Evolutionary conservation across 208 protist species (phyloP).

Genomic region (Leptomonas pyrrhocoris): DNA sequence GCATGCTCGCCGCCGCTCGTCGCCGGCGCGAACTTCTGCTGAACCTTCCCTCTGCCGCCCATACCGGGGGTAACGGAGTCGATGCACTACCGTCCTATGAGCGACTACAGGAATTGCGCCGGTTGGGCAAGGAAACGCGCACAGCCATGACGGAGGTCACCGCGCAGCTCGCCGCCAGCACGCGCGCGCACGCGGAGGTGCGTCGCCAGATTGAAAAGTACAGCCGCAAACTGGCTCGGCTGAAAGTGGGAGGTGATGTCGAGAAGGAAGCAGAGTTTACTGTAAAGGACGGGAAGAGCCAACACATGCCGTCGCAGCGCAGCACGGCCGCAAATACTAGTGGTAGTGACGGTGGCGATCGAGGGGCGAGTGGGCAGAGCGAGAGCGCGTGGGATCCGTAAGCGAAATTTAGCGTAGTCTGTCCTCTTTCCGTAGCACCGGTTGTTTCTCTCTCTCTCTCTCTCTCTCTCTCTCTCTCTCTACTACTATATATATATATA

Average conservation of each 20-base stretch:
- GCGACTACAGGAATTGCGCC: slow-evolving; percentile 53
- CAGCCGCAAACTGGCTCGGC: slow-evolving; percentile 47
- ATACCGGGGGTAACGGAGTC: neutral
- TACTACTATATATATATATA: too few relatives aligned
- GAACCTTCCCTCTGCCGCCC: slow-evolving; percentile 14
- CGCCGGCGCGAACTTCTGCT: slow-evolving; percentile 51
- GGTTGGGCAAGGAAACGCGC: slow-evolving; percentile 51
- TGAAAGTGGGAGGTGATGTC: neutral
- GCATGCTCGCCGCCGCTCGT: slow-evolving; percentile 34
- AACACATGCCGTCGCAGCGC: neutral
- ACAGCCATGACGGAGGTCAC: slow-evolving; percentile 42
- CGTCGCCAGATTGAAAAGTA: slow-evolving; percentile 62
- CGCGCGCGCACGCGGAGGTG: slow-evolving; percentile 47
- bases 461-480: too few relatives aligned
- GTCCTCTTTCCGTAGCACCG: too few relatives aligned
- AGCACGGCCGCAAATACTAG: too few relatives aligned
- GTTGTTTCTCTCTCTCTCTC: too few relatives aligned
- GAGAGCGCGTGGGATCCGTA: too few relatives aligned
- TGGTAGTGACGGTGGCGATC: neutral
- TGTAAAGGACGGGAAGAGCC: too few relatives aligned
- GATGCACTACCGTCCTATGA: slow-evolving; percentile 20
- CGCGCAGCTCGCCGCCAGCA: slow-evolving; percentile 47
- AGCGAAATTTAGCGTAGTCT: too few relatives aligned
- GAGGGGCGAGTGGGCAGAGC: too few relatives aligned
- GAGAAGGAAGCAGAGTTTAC: too few relatives aligned